A percentile compares a stretch with the other conserved stretches of the same genome.
Evolutionary conservation across 371 early-diverging fungal species (phyloP).

Genomic region (Mucor plumbeus): DNA sequence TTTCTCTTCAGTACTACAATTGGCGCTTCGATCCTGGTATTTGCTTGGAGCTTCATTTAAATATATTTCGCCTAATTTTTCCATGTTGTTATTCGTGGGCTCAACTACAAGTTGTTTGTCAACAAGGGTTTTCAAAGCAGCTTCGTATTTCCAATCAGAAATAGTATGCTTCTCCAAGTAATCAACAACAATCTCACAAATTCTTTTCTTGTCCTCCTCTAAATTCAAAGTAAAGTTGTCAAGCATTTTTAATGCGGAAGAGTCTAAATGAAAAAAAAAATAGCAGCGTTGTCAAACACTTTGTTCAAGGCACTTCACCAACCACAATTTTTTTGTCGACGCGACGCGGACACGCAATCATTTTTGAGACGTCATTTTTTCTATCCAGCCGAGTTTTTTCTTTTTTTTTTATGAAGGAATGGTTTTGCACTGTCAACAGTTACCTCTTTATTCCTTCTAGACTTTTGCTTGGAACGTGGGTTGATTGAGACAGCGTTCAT

Average conservation of each 20-base stretch:
- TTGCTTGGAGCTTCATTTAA: slow-evolving; percentile 11
- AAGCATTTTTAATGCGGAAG: background rate
- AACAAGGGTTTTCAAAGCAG: slow-evolving; percentile 11
- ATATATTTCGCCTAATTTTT: slow-evolving; percentile 16
- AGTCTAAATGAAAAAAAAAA: background rate
- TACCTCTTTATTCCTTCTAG: slow-evolving; percentile 5
- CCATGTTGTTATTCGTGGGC: slow-evolving; percentile 11
- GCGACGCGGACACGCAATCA: too few species aligned
- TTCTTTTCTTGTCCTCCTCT: slow-evolving; percentile 13
- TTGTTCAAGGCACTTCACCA: too few species aligned
- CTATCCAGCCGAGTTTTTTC: background rate
- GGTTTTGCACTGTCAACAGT: slow-evolving; percentile 3
- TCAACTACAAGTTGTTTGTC: slow-evolving; percentile 12
- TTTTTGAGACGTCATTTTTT: too few species aligned
- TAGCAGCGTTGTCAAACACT: too few species aligned
- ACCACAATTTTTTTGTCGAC: too few species aligned
- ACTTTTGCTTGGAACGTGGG: slow-evolving; percentile 2
- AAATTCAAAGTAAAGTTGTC: slow-evolving; percentile 11
- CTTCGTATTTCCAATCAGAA: slow-evolving; percentile 19
- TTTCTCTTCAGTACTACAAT: slow-evolving; percentile 12
- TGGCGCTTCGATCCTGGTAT: slow-evolving; percentile 10
- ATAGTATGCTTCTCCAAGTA: slow-evolving; percentile 16
- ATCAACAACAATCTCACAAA: slow-evolving; percentile 12
- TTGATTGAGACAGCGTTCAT: slow-evolving; percentile 4
- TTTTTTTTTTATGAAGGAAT: slow-evolving; percentile 2